phyloP scores from a whole-genome alignment of 2,329 filamentous ascomycete species.

The Colletotrichum graminicola region DNA sequence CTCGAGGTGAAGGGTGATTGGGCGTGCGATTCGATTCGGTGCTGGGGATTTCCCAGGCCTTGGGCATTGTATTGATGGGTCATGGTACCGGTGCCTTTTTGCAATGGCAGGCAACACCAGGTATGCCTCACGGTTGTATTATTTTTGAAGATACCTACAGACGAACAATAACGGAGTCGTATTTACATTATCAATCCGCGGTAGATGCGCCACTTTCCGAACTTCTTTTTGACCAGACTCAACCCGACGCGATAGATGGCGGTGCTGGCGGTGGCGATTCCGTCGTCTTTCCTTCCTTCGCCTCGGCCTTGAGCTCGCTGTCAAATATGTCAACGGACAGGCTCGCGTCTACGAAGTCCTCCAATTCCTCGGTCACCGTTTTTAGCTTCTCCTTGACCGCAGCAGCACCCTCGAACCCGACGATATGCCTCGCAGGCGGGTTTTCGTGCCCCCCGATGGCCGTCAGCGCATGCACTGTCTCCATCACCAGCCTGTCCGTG shows the following conservation, averaged over 20 bases:
- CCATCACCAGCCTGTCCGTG: conserved; percentile 80
- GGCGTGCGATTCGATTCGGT: not conserved
- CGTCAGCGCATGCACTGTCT: conserved; percentile 91
- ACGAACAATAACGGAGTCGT: not conserved
- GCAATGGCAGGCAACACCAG: not conserved
- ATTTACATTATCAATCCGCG: not conserved
- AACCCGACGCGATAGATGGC: conserved; percentile 36
- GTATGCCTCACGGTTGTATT: conserved; percentile 13
- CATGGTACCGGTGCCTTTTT: not conserved
- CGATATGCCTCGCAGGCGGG: conserved; percentile 92
- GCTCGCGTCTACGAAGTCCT: conserved; percentile 95
- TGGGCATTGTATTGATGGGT: not conserved
- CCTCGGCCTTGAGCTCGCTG: conserved; percentile 66
- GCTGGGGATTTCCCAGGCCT: not conserved
- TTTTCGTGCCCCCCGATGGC: conserved; percentile 97
- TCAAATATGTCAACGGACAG: conserved; percentile 83
- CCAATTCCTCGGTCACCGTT: conserved; percentile 94
- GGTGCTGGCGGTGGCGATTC: conserved; percentile 45
- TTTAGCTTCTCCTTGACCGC: conserved; percentile 97
- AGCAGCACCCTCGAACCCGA: conserved; percentile 87
- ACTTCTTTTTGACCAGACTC: not conserved
- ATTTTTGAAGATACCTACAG: conserved; percentile 31
- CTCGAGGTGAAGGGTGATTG: conserved; percentile 49
- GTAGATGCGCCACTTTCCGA: not conserved
- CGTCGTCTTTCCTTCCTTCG: conserved; percentile 55